These are phyloP conservation scores for Candida sp. DNA, from an alignment of 1,139 yeast genomes.

Conservation along the genomic window DNA sequence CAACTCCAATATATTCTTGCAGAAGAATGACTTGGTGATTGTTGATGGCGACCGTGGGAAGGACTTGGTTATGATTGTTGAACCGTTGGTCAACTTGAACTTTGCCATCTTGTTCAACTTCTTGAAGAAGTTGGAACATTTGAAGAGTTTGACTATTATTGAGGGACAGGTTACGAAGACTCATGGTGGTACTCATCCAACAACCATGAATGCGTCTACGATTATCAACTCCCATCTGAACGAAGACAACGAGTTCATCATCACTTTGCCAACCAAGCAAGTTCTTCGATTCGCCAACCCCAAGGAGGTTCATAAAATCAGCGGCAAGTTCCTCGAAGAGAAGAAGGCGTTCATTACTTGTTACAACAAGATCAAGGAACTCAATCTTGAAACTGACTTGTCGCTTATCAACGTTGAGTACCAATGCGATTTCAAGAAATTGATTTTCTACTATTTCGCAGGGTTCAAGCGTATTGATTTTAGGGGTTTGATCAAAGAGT, in stretches of 20 bases:
- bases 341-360: conserved; percentile 52
- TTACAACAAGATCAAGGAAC: conserved; percentile 47
- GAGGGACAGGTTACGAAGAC: conserved; percentile 30
- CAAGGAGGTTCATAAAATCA: conserved; percentile 46
- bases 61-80: conserved; percentile 53
- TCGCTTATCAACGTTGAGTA: conserved; percentile 81
- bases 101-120: conserved; percentile 81
- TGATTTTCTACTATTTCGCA: conserved; percentile 86
- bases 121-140: conserved; percentile 75
- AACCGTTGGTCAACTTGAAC: conserved; percentile 46
- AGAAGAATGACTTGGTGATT: conserved; percentile 47
- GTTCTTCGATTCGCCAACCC: conserved; percentile 55
- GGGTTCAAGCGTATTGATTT: conserved; percentile 88
- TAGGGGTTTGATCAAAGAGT: conserved; percentile 88
- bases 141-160: conserved; percentile 67
- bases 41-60: conserved; percentile 58
- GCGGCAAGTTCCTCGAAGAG: conserved; percentile 50
- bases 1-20: conserved; percentile 56
- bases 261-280: conserved; percentile 53
- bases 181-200: conserved; percentile 41
- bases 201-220: conserved; percentile 38
- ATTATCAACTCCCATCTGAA: conserved; percentile 44
- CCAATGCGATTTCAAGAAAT: conserved; percentile 93
- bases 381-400: conserved; percentile 42
- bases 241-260: conserved; percentile 51